A percentile compares a stretch with the other conserved stretches of the same genome.
Evolutionary conservation across 192 early-diverging fungal genomes (phyloP).

Genomic region (Rhizophlyctis rosea): DNA sequence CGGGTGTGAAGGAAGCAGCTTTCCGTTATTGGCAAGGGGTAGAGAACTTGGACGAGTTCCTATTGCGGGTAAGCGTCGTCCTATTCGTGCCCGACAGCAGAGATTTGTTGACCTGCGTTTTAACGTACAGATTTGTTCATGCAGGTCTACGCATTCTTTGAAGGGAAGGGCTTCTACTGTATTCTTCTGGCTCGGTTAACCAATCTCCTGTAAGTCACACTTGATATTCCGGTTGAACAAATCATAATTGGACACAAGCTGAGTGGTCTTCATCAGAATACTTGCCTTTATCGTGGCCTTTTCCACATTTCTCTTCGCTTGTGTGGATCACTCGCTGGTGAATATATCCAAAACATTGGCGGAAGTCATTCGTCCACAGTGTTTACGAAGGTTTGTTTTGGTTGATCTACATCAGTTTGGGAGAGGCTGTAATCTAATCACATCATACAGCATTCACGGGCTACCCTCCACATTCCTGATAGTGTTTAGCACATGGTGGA

Average conservation of each 20-base stretch:
- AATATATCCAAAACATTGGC: slow-evolving; percentile 63
- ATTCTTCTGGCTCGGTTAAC: slow-evolving; percentile 74
- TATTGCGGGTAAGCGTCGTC: slow-evolving; percentile 25
- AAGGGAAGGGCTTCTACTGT: slow-evolving; percentile 81
- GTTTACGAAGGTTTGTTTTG: slow-evolving; percentile 66
- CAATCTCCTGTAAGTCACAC: slow-evolving; percentile 69
- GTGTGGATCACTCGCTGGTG: slow-evolving; percentile 86
- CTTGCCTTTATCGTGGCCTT: slow-evolving; percentile 86
- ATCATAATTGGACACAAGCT: background rate
- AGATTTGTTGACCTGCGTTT: no score
- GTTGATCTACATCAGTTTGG: no score
- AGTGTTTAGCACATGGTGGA: slow-evolving; percentile 72
- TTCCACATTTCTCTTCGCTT: slow-evolving; percentile 83
- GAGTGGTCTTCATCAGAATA: slow-evolving; percentile 47
- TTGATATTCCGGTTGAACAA: slow-evolving; percentile 7
- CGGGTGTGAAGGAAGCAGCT: slow-evolving; percentile 54
- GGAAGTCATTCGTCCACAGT: slow-evolving; percentile 77
- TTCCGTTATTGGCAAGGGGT: slow-evolving; percentile 81
- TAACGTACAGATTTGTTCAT: background rate
- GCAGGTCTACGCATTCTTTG: slow-evolving; percentile 82
- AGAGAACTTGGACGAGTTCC: slow-evolving; percentile 80
- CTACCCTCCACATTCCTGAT: slow-evolving; percentile 55
- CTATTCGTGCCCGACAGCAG: no score
- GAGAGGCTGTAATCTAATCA: no score
- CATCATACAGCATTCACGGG: slow-evolving; percentile 22